Conservation (phyloP, 129 eudicot species). For the Apium graveolens region DNA sequence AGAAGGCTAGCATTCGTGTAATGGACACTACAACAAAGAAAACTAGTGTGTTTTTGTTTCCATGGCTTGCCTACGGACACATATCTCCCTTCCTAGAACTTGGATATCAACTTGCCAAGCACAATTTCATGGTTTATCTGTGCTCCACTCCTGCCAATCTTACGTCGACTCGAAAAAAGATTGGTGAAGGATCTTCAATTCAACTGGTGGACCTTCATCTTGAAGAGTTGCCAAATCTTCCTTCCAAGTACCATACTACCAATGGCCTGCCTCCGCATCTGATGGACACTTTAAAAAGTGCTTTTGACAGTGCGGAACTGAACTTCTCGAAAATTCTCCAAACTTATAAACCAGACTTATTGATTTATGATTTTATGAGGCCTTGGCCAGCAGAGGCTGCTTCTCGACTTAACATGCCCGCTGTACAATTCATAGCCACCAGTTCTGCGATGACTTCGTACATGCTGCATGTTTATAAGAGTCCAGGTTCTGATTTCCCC, state of each 20-base stretch:
- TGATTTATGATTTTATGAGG: not conserved
- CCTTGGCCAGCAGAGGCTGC: conserved; percentile 12
- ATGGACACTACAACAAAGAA: no score
- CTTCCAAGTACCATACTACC: conserved; percentile 7
- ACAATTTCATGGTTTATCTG: not conserved
- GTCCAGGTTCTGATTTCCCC: not conserved
- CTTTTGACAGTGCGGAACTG: not conserved
- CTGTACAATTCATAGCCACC: conserved; percentile 7
- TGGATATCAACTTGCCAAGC: not conserved
- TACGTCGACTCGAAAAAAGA: not conserved
- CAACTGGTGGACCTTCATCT: conserved; percentile 5
- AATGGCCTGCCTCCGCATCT: conserved; percentile 14
- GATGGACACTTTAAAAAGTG: conserved; percentile 1
- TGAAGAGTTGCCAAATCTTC: conserved; percentile 3
- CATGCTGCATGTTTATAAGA: not conserved
- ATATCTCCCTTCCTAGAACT: not conserved
- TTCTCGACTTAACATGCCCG: not conserved
- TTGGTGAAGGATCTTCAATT: not conserved
- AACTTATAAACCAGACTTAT: not conserved
- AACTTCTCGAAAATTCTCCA: not conserved
- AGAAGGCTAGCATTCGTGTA: no score
- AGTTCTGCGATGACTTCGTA: not conserved
- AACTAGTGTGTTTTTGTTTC: not conserved
- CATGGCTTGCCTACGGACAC: not conserved
- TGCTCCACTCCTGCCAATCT: not conserved